Evolutionary conservation across 441 rosid species (phyloP).

Genomic region (Geranium incanum): DNA sequence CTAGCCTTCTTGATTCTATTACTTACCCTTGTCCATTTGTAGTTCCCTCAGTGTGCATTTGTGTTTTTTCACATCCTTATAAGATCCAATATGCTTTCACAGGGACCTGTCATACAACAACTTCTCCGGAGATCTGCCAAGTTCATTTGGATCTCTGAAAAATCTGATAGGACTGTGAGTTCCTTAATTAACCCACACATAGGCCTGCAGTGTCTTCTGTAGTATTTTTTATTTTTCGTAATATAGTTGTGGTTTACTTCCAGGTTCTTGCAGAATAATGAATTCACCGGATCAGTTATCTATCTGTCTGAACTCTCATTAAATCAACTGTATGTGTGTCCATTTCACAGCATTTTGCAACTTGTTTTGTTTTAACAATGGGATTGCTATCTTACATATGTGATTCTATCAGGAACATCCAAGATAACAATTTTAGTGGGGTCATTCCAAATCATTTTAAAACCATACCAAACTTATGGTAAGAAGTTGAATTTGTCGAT

Average conservation of each 20-base stretch:
- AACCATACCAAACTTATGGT: slow-evolving; percentile 79
- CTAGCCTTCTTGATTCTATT: background rate
- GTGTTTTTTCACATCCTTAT: slow-evolving; percentile 9
- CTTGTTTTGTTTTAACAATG: slow-evolving; percentile 14
- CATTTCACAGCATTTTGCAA: slow-evolving; percentile 14
- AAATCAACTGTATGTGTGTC: slow-evolving; percentile 56
- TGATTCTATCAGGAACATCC: slow-evolving; percentile 56
- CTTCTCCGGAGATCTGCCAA: slow-evolving; percentile 81
- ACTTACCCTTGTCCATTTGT: background rate
- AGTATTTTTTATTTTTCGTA: slow-evolving; percentile 11
- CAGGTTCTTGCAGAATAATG: slow-evolving; percentile 85
- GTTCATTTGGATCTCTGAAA: slow-evolving; percentile 65
- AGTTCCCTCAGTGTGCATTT: background rate
- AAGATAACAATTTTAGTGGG: slow-evolving; percentile 76
- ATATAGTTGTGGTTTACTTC: slow-evolving; percentile 13
- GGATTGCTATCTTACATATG: slow-evolving; percentile 23
- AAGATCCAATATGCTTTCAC: slow-evolving; percentile 21
- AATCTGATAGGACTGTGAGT: slow-evolving; percentile 80
- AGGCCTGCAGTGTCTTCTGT: slow-evolving; percentile 1
- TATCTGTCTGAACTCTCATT: slow-evolving; percentile 73
- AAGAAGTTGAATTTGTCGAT: slow-evolving; percentile 23
- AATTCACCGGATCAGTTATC: slow-evolving; percentile 80
- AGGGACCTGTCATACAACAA: slow-evolving; percentile 88
- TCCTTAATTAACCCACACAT: background rate
- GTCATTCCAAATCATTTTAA: slow-evolving; percentile 77